These are phyloP conservation scores for Boletus rubescentipes DNA, from an alignment of 768 basidiomycete genomes.

Conservation along the genomic window DNA sequence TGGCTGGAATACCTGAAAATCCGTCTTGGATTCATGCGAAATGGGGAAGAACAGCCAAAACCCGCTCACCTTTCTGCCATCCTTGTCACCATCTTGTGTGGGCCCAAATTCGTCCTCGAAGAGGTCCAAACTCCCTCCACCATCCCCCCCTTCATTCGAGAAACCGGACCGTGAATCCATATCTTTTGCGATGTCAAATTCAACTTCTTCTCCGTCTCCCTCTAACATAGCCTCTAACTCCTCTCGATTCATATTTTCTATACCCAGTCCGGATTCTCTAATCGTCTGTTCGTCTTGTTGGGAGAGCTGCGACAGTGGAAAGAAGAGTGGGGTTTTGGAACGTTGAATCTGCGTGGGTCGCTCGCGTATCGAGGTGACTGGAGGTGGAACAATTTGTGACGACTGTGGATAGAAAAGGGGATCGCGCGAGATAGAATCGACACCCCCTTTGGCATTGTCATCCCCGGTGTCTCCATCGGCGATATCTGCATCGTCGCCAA, in stretches of 20 bases:
- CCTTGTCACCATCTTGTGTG: slow-evolving; percentile 27
- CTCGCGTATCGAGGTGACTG: neutral
- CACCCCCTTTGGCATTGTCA: slow-evolving; percentile 1
- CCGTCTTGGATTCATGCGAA: neutral
- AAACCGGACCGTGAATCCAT: neutral
- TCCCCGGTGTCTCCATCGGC: slow-evolving; percentile 1
- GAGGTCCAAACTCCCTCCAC: slow-evolving; percentile 28
- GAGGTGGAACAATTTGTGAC: slow-evolving; percentile 19
- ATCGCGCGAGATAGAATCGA: neutral
- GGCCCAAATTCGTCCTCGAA: slow-evolving; percentile 35
- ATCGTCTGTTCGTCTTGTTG: slow-evolving; percentile 52
- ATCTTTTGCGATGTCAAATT: slow-evolving; percentile 17
- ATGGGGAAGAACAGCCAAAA: neutral
- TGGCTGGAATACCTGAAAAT: slow-evolving; percentile 30
- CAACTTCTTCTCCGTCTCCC: slow-evolving; percentile 35
- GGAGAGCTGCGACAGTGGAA: slow-evolving; percentile 61
- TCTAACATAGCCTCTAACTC: slow-evolving; percentile 52
- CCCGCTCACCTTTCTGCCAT: slow-evolving; percentile 26
- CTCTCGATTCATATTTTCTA: slow-evolving; percentile 62
- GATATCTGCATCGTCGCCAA: neutral
- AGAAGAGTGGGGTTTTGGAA: slow-evolving; percentile 36
- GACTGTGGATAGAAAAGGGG: slow-evolving; percentile 27
- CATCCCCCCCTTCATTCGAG: slow-evolving; percentile 7
- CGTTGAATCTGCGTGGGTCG: slow-evolving; percentile 8
- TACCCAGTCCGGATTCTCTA: slow-evolving; percentile 60